Evolutionary conservation across 768 basidiomycete genomes (phyloP), one percentile per base, ranked within the genome.

Genomic region (Phlebiopsis gigantea): DNA sequence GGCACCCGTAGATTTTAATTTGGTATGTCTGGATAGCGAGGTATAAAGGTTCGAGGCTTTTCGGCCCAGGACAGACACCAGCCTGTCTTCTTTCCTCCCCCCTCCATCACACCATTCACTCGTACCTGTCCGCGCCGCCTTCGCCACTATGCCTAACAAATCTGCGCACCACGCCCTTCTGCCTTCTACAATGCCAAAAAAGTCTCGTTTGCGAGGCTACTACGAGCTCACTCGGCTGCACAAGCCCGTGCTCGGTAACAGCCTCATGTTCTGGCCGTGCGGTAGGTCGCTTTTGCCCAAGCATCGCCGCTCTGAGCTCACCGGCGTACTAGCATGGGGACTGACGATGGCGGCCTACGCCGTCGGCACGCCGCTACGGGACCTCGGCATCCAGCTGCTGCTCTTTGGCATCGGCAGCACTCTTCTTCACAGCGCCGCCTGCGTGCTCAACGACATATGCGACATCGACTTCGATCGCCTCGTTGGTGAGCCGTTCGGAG

Each of bases 401-500:
- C 26, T 55, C 26, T 66, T 62, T 41, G 58, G 45, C 42, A 31
- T 66, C 48, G 63, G 65, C 7, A 56, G 62, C 47, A 64, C 63
- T 19, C 46, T 66, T 2, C 22, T 61, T 39, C 65, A 66, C 50
- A 63, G 61, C 34, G 59, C 53, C 19, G 60, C 61, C 1, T 66
- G 66, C 53, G 56, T 63, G 31, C 51, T 63, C 24, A 66, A 64
- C 48, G 66, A 66, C 53, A 65, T 66, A 26, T 66, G 63, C 57
- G 66, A 66, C 57, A 45, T 59, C 41, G 63, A 65, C n/a, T 66
- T 73, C 51, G 74, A 75, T 53, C 61, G 62, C 7, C 65, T 66
- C 67, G 74, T 75, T 49, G 74, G 73, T 71, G 52, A 53, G 72
- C 59, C 15, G 2, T 9, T 28, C 28, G 41, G 17, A 9, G 21